A percentile compares a stretch with the other conserved stretches of the same genome.
Evolutionary conservation across 2,329 filamentous ascomycete species (phyloP).

Genomic region (Alternaria longipes): DNA sequence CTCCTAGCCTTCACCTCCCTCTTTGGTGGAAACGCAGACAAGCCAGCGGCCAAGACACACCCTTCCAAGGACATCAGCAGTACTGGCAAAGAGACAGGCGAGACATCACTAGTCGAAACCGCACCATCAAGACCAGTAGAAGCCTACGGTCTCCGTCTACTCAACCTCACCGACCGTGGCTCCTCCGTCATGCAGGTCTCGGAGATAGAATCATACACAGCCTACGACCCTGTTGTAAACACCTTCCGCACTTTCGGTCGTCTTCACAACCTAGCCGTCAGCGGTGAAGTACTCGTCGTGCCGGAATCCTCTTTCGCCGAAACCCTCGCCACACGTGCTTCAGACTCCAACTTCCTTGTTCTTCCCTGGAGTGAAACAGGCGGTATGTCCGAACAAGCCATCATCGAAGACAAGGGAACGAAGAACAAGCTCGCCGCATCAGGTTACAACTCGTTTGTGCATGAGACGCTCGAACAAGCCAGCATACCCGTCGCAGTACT

Average conservation of each 20-base stretch:
- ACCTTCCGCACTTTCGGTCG: slow-evolving; percentile 89
- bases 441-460: slow-evolving; percentile 78
- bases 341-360: slow-evolving; percentile 72
- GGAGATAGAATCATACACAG: slow-evolving; percentile 74
- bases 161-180: slow-evolving; percentile 89
- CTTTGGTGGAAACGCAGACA: slow-evolving; percentile 66
- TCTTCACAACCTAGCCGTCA: slow-evolving; percentile 82
- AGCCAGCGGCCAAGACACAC: slow-evolving; percentile 51
- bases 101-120: slow-evolving; percentile 25
- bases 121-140: slow-evolving; percentile 64
- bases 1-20: slow-evolving; percentile 84
- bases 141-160: slow-evolving; percentile 83
- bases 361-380: slow-evolving; percentile 92
- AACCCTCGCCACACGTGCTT: slow-evolving; percentile 72
- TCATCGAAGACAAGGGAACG: slow-evolving; percentile 59
- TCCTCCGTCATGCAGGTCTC: slow-evolving; percentile 96
- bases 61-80: slow-evolving; percentile 39
- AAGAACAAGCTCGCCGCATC: slow-evolving; percentile 68
- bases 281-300: slow-evolving; percentile 81
- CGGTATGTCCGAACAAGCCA: slow-evolving; percentile 72
- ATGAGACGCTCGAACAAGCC: slow-evolving; percentile 69
- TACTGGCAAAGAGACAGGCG: slow-evolving; percentile 31
- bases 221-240: slow-evolving; percentile 82
- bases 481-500: slow-evolving; percentile 78
- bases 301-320: slow-evolving; percentile 82